Conservation (phyloP, 148 eudicot genomes). For the Rhododendron williamsianum region DNA sequence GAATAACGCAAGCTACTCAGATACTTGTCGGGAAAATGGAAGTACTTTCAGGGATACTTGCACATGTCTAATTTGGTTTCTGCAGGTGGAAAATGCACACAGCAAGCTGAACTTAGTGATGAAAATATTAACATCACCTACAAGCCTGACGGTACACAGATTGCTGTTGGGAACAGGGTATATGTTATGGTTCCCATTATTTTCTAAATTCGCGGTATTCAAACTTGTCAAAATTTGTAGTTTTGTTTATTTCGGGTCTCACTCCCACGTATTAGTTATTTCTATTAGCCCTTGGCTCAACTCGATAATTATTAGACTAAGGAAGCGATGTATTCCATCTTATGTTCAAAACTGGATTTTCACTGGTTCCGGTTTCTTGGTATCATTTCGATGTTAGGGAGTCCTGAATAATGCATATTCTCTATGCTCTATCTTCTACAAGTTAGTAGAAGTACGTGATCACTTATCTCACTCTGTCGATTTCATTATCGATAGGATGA, state of each 20-base stretch:
- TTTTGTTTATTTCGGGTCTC: not conserved
- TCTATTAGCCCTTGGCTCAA: no score
- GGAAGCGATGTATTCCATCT: not conserved
- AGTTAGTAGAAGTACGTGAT: no score
- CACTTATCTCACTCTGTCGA: no score
- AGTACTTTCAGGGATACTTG: no score
- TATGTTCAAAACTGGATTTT: not conserved
- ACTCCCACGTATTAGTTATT: no score
- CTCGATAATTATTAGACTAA: no score
- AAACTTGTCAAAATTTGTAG: conserved; percentile 44
- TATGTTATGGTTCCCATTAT: no score
- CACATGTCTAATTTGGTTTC: conserved; percentile 12
- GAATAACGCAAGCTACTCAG: no score
- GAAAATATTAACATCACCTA: conserved; percentile 92
- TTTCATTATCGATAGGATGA: no score
- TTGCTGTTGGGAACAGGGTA: no score
- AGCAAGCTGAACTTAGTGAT: conserved; percentile 87
- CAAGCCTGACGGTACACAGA: conserved; percentile 81
- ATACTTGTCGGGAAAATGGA: no score
- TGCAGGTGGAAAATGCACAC: conserved; percentile 93
- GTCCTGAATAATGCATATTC: not conserved
- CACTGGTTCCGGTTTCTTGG: not conserved
- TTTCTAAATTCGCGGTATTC: no score
- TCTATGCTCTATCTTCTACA: not conserved
- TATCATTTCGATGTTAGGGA: not conserved